A percentile compares a stretch with the other conserved stretches of the same genome.
Conservation (phyloP, 495 filamentous ascomycete genomes). For the Immersiella caudata region DNA sequence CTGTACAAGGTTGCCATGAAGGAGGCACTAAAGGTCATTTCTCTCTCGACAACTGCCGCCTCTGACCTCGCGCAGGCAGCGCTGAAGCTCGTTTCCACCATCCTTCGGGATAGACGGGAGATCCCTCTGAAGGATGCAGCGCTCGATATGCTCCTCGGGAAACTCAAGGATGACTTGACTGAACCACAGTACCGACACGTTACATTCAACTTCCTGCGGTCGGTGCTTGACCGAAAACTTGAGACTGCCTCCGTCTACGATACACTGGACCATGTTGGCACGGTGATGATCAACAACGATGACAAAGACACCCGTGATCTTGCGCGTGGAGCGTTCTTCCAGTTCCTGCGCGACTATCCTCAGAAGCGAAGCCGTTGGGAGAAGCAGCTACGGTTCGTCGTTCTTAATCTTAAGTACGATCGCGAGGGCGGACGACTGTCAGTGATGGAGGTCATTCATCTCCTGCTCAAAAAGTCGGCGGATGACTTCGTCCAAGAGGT, state of each 20-base stretch:
- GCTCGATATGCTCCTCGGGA: conserved; percentile 79
- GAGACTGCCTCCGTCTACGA: conserved; percentile 89
- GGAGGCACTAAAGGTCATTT: conserved; percentile 71
- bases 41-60: conserved; percentile 68
- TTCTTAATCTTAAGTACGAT: conserved; percentile 88
- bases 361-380: conserved; percentile 83
- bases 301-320: conserved; percentile 81
- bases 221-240: conserved; percentile 80
- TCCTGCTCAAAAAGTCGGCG: conserved; percentile 78
- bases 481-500: conserved; percentile 81
- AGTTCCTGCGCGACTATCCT: conserved; percentile 93
- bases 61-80: conserved; percentile 82
- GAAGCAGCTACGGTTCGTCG: conserved; percentile 86
- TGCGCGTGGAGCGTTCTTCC: conserved; percentile 85
- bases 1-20: conserved; percentile 84
- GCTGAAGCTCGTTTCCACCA: conserved; percentile 80
- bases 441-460: conserved; percentile 84
- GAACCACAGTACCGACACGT: conserved; percentile 88
- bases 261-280: conserved; percentile 79
- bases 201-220: conserved; percentile 89
- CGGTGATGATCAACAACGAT: conserved; percentile 96
- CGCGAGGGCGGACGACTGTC: conserved; percentile 85
- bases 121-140: conserved; percentile 77
- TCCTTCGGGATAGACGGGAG: conserved; percentile 77
- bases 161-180: conserved; percentile 85